Base-by-base conservation (phyloP, 345 rosid genomes). In the Erucastrum elatum region DNA sequence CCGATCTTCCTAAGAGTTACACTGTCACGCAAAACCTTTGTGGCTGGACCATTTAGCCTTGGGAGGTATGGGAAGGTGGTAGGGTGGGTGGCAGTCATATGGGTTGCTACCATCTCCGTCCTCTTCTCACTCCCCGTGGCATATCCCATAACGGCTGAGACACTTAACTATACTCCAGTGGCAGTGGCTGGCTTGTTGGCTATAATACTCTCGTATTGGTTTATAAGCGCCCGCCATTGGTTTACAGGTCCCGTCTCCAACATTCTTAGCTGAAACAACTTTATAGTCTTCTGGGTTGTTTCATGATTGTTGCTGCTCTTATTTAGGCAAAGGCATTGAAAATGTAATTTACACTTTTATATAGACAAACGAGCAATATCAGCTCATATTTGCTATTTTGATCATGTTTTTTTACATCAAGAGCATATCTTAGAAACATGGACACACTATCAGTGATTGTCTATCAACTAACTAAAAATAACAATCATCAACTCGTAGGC, bases 51-150 rank as follows among this genome's bases (percentile, higher is more conserved):
- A 10, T 95, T 92, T 85, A 87, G 86, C 87, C 81, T 92, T 56
- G 99, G 99, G 1, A 86, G 86, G 53, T 90, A 86, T 0, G 87
- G 98, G 1, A 6, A 82, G 35, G 55, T 84, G 2, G 87, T 92
- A 1, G 98, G 98, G 58, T 95, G 99, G 98, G 80, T 86, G 15
- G 91, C 99, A 0, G 98, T 95, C 16, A 67, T 88, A 0, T 95
- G 99, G 99, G 99, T 95, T 68, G 89, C 82, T 11, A 90, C 93
- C 77, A 95, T 95, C 56, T 90, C 97, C 0, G 87, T 92, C 41
- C 92, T 95, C 82, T 95, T 95, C 88, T 95, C 98, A 1, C 75
- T 95, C 82, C 99, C 99, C 5, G 97, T 95, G 46, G 86, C 91
- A 4, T 92, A 91, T 80, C 99, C 99, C 27, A 74, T 92, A 74